Conservation (phyloP, 176 grass and related monocot genomes). For the Aegilops longissima region DNA sequence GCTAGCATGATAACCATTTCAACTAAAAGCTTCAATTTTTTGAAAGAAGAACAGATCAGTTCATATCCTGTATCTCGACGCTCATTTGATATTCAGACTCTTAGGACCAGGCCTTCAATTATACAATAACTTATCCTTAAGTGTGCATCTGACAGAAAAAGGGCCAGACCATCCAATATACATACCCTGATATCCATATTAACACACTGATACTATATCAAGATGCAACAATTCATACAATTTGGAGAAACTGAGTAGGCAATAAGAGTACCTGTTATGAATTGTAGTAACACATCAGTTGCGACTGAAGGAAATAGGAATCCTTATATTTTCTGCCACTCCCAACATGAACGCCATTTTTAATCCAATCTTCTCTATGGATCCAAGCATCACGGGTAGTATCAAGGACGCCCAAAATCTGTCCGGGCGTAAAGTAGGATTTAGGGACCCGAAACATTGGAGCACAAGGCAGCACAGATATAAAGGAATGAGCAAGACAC, state of each 20-base stretch:
- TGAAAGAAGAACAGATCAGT: neutral
- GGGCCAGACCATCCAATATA: neutral
- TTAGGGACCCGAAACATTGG: neutral
- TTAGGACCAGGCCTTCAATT: neutral
- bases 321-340: constrained; percentile 97
- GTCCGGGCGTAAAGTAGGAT: neutral
- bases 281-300: constrained; percentile 94
- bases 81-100: neutral
- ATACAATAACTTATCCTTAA: too few species aligned
- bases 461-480: neutral
- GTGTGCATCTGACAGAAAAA: neutral
- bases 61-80: too few species aligned
- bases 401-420: constrained; percentile 96
- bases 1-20: neutral
- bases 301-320: constrained; percentile 91
- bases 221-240: neutral
- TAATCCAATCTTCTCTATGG: constrained; percentile 94
- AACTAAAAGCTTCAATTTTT: neutral
- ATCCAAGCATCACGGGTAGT: constrained; percentile 87
- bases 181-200: neutral
- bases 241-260: neutral
- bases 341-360: constrained; percentile 75
- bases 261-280: constrained; percentile 44
- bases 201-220: neutral
- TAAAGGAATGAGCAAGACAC: neutral